Base-by-base conservation (phyloP, 1,284 basidiomycete genomes). In the Cryptococcus sp. region DNA sequence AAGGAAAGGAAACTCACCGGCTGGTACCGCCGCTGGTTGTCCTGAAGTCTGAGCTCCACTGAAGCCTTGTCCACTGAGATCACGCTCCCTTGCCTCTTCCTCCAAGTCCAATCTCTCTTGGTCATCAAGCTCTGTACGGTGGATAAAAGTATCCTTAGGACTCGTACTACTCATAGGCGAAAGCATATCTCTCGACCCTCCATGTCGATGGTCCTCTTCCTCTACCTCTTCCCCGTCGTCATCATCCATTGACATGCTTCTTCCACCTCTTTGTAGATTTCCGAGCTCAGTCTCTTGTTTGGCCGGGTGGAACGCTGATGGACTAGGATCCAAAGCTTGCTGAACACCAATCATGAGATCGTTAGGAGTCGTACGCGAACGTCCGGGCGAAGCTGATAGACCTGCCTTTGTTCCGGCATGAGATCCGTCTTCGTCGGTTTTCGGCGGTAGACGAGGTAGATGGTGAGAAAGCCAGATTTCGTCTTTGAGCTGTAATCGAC, bases 391-490 rank as follows among this genome's bases (percentile, higher is more conserved):
- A 7, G 24, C 10, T 9, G 41, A 4, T 23, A 31, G 10, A 39
- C 18, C 37, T 40, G 36, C 39, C 23, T n/a, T 18, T 28, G 28
- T 4, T 4, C 4, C 11, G 7, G 34, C 41, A 7, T 19, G 11
- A 44, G 5, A n/a, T 11, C 43, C 31, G 40, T n/a, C 28, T 16
- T 23, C 31, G 14, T 69, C 41, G 23, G 59, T 50, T 1, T 67
- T 46, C 9, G 70, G 71, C 2, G 69, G 71, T 0, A 72, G 62
- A 41, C 71, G 61, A 21, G 70, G 59, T 16, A 73, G 56, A 49
- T 71, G 64, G 56, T 75, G 73, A 0, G 72, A 67, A 21, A 76
- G 56, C 63, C 69, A 76, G 34, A 72, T 71, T 54, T 73, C 72
- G 58, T 74, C 73, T 48, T 70, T 62, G 49, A 70, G 60, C 49